A percentile compares a stretch with the other conserved stretches of the same genome.
Conservation (phyloP, 2,329 filamentous ascomycete genomes). For the Anthostomella pinea region DNA sequence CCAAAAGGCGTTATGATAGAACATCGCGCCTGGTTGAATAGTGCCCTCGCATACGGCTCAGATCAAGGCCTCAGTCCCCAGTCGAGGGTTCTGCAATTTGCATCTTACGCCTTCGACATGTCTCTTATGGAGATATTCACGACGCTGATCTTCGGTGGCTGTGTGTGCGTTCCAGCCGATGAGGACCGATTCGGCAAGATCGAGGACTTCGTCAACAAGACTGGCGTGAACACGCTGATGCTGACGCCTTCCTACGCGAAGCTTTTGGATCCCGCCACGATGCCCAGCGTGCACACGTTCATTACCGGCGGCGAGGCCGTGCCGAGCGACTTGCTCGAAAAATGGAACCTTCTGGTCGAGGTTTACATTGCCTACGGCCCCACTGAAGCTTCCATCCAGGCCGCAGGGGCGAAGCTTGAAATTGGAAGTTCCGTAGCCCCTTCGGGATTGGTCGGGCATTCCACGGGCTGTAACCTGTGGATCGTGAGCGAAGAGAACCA, state of each 20-base stretch:
- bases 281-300: too few species aligned
- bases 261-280: too few species aligned
- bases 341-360: too few species aligned
- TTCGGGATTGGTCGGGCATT: too few species aligned
- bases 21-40: neutral
- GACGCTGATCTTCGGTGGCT: neutral
- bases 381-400: neutral
- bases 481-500: too few species aligned
- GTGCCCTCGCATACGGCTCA: constrained; percentile 1
- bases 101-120: neutral
- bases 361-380: neutral
- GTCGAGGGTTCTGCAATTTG: constrained; percentile 4
- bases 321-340: too few species aligned
- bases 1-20: neutral
- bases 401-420: neutral
- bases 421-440: too few species aligned
- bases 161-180: neutral
- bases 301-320: too few species aligned
- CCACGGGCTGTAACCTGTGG: too few species aligned
- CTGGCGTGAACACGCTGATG: too few species aligned
- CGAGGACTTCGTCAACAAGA: neutral
- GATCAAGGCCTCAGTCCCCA: neutral
- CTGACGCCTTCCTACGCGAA: too few species aligned
- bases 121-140: neutral
- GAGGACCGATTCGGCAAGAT: neutral